Evolutionary conservation across 2,329 filamentous ascomycete species (phyloP).

Genomic region (Alternaria tenuissima): DNA sequence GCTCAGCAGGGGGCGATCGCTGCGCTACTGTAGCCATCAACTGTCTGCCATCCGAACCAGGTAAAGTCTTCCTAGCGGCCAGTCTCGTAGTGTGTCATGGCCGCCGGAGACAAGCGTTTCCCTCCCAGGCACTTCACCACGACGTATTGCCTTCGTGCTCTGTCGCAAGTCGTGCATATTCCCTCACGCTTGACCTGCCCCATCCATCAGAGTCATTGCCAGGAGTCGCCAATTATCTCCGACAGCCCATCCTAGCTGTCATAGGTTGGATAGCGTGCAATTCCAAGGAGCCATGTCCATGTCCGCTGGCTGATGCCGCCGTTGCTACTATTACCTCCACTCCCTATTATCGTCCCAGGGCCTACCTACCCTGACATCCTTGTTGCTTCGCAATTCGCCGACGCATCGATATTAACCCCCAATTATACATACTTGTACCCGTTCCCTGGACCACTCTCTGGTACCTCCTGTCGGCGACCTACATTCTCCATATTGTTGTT

Average conservation of each 20-base stretch:
- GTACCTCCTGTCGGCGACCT: conserved; percentile 25
- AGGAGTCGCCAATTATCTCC: conserved; percentile 33
- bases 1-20: conserved; percentile 41
- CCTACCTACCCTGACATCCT: conserved; percentile 34
- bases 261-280: conserved; percentile 33
- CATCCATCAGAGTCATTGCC: conserved; percentile 23
- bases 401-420: conserved; percentile 32
- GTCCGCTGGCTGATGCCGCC: conserved; percentile 41
- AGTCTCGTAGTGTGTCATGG: conserved; percentile 40
- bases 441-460: conserved; percentile 29
- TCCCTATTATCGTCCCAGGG: conserved; percentile 38
- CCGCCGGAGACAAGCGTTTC: conserved; percentile 35
- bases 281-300: conserved; percentile 34
- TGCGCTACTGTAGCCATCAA: conserved; percentile 40
- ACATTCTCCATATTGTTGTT: conserved; percentile 22
- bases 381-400: conserved; percentile 38
- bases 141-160: conserved; percentile 26
- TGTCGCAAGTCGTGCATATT: conserved; percentile 38
- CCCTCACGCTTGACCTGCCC: conserved; percentile 37
- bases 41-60: conserved; percentile 36
- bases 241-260: conserved; percentile 26
- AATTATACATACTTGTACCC: conserved; percentile 26
- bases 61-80: conserved; percentile 32
- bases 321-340: conserved; percentile 32
- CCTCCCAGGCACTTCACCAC: conserved; percentile 32